Conservation (phyloP, 2,329 filamentous ascomycete genomes). For the Cryoendolithus antarcticus region DNA sequence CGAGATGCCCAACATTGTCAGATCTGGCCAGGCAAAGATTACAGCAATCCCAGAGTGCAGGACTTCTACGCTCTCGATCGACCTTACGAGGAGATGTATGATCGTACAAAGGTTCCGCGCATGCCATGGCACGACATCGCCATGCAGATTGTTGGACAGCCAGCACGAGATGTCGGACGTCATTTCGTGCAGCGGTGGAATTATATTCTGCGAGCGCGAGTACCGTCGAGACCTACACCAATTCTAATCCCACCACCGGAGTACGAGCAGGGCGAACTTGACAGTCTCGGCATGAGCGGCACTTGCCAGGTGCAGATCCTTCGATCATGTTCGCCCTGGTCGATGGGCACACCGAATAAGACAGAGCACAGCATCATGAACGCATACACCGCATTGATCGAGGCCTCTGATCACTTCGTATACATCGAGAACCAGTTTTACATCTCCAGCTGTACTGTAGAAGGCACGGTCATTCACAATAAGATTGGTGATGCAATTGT, state of each 20-base stretch:
- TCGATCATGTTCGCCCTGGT: slow-evolving; percentile 83
- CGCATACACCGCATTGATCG: slow-evolving; percentile 88
- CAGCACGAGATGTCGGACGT: slow-evolving; percentile 80
- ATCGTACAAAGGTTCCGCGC: slow-evolving; percentile 71
- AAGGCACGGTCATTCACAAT: slow-evolving; percentile 80
- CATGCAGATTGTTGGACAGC: slow-evolving; percentile 96
- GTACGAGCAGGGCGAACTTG: slow-evolving; percentile 73
- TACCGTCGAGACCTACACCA: slow-evolving; percentile 83
- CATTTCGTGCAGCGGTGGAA: slow-evolving; percentile 99
- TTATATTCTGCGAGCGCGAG: slow-evolving; percentile 83
- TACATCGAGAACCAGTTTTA: slow-evolving; percentile 99
- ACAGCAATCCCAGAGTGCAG: slow-evolving; percentile 88
- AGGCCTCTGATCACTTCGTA: slow-evolving; percentile 90
- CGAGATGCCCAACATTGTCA: slow-evolving; percentile 92
- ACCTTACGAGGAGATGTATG: slow-evolving; percentile 98
- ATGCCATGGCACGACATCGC: slow-evolving; percentile 99
- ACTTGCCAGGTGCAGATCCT: slow-evolving; percentile 96
- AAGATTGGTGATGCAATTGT: slow-evolving; percentile 90
- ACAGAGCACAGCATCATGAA: slow-evolving; percentile 93
- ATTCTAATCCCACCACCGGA: slow-evolving; percentile 90
- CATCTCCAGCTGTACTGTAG: slow-evolving; percentile 80
- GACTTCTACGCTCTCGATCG: slow-evolving; percentile 90
- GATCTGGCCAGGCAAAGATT: slow-evolving; percentile 94
- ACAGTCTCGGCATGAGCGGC: slow-evolving; percentile 75
- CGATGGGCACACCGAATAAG: slow-evolving; percentile 68